A percentile compares a stretch with the other conserved stretches of the same genome.
These are phyloP conservation scores for Plantago coronopus DNA, from an alignment of 305 asterid species.

Conservation along the genomic window DNA sequence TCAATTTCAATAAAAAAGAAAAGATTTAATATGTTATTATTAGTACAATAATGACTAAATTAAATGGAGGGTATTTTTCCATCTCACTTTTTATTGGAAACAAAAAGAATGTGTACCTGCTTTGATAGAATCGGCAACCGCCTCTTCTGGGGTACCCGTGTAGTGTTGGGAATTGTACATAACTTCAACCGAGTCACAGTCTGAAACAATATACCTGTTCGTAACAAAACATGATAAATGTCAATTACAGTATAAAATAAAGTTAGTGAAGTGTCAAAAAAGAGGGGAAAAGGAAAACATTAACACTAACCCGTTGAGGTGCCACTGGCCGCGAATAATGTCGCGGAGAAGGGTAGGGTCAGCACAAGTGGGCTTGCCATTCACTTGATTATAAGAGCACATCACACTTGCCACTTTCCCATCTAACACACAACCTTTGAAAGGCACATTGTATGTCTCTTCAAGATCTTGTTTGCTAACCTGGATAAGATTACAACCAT, in stretches of 20 bases:
- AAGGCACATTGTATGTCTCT: conserved; percentile 75
- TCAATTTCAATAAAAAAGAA: too few relatives aligned
- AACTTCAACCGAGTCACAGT: conserved; percentile 67
- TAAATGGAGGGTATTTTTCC: too few relatives aligned
- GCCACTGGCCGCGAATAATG: conserved; percentile 68
- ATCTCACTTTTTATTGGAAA: too few relatives aligned
- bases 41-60: too few relatives aligned
- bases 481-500: conserved; percentile 22
- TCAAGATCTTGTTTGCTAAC: conserved; percentile 72
- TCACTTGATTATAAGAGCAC: conserved; percentile 83
- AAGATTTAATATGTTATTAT: neutral
- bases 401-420: conserved; percentile 74
- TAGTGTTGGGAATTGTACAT: conserved; percentile 46
- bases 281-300: neutral
- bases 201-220: conserved; percentile 65
- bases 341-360: conserved; percentile 61
- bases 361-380: conserved; percentile 83
- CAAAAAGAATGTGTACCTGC: conserved; percentile 48
- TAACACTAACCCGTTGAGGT: conserved; percentile 57
- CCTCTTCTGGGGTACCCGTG: conserved; percentile 57
- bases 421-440: conserved; percentile 65
- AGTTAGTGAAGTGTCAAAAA: neutral
- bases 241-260: neutral
- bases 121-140: conserved; percentile 55
- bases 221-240: neutral